A percentile compares a stretch with the other conserved stretches of the same genome.
Evolutionary conservation across 2,329 filamentous ascomycete species (phyloP).

Genomic region (Diaporthe caulivora): DNA sequence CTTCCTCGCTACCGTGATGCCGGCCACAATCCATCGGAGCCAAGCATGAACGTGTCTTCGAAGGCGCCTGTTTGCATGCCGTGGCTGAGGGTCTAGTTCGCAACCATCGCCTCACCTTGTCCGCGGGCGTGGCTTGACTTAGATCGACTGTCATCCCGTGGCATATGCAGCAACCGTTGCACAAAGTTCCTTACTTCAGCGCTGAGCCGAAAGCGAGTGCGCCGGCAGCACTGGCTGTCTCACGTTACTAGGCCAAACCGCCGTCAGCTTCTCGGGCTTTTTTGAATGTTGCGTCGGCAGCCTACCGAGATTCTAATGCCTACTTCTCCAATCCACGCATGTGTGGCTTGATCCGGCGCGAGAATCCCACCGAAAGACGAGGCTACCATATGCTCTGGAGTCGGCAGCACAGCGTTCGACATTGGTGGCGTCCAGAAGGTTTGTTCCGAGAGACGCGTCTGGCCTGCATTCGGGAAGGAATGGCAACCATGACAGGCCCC

Average conservation of each 20-base stretch:
- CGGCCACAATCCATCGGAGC: constrained; percentile 3
- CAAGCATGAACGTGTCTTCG: not conserved
- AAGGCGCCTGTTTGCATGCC: constrained; percentile 5
- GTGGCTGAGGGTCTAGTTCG: not conserved
- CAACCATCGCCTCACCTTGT: not conserved
- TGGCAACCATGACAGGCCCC: constrained; percentile 8
- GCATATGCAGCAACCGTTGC: constrained; percentile 9
- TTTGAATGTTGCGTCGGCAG: not conserved
- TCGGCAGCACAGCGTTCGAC: not conserved
- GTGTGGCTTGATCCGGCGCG: not conserved
- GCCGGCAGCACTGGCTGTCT: not conserved
- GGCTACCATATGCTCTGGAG: not conserved
- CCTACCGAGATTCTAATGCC: not conserved
- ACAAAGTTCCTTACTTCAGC: not conserved
- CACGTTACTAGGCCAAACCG: not conserved
- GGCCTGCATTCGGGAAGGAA: constrained; percentile 21
- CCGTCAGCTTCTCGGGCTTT: not conserved
- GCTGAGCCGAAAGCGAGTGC: too few relatives aligned
- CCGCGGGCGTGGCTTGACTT: constrained; percentile 13
- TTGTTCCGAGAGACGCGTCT: not conserved
- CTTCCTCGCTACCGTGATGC: constrained; percentile 2
- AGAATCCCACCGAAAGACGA: not conserved
- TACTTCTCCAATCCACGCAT: not conserved
- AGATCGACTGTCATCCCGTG: constrained; percentile 20
- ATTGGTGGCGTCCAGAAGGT: not conserved